A percentile compares a stretch with the other conserved stretches of the same genome.
Conservation (phyloP, 2,329 filamentous ascomycete species). For the Cladosporium halotolerans region DNA sequence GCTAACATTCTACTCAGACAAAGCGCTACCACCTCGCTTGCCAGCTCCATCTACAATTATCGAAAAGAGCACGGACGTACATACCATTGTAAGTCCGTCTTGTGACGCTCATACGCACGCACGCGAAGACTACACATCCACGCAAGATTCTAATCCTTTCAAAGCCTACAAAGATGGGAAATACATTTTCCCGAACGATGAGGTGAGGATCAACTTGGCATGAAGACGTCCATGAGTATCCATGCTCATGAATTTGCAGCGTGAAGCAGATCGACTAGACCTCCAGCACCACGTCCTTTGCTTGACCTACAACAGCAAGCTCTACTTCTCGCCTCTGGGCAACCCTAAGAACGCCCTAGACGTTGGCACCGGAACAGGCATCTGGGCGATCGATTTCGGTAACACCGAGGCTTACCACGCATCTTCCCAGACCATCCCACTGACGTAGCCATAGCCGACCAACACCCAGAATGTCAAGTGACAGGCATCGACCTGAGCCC, state of each 20-base stretch:
- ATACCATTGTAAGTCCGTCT: conserved; percentile 28
- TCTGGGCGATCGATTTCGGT: conserved; percentile 54
- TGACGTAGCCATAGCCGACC: conserved; percentile 28
- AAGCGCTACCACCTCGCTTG: conserved; percentile 30
- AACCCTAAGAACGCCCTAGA: conserved; percentile 42
- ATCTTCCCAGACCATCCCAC: neutral
- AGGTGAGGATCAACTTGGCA: conserved; percentile 19
- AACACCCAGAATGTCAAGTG: conserved; percentile 37
- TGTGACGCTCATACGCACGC: neutral
- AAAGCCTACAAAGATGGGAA: conserved; percentile 35
- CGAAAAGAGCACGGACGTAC: conserved; percentile 32
- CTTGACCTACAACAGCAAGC: conserved; percentile 40
- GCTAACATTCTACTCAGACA: conserved; percentile 21
- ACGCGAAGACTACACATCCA: too few relatives aligned
- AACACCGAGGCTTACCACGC: neutral
- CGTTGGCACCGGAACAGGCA: conserved; percentile 47
- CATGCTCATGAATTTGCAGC: conserved; percentile 18
- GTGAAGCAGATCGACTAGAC: conserved; percentile 32
- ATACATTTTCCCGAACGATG: conserved; percentile 38
- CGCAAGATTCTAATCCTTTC: neutral
- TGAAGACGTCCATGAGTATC: neutral
- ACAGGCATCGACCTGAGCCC: conserved; percentile 45
- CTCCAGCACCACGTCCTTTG: conserved; percentile 43
- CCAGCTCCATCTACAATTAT: conserved; percentile 33
- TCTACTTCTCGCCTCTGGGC: conserved; percentile 41